Conservation (phyloP, 768 basidiomycete species). For the Tylopilus balloui region DNA sequence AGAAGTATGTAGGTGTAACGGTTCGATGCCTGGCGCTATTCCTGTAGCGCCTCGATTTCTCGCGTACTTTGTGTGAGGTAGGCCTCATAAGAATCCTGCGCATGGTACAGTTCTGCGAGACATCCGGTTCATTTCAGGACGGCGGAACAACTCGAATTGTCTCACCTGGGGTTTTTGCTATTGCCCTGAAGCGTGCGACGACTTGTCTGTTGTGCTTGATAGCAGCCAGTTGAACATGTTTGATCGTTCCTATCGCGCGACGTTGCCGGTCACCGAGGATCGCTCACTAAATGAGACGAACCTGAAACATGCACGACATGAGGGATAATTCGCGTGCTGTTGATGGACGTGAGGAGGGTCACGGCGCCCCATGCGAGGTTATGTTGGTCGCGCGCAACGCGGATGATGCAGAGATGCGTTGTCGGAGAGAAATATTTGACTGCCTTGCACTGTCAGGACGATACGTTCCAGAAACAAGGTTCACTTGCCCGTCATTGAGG, state of each 20-base stretch:
- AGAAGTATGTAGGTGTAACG: neutral
- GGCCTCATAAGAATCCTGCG: slow-evolving; percentile 53
- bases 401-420: slow-evolving; percentile 80
- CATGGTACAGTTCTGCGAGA: slow-evolving; percentile 41
- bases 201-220: slow-evolving; percentile 69
- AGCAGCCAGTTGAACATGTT: slow-evolving; percentile 75
- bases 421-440: slow-evolving; percentile 87
- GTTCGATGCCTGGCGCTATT: slow-evolving; percentile 33
- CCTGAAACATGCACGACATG: slow-evolving; percentile 80
- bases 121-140: neutral
- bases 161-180: slow-evolving; percentile 50
- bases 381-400: slow-evolving; percentile 79
- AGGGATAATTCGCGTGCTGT: slow-evolving; percentile 58
- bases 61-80: slow-evolving; percentile 53
- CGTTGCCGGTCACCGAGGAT: neutral
- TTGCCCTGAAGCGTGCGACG: slow-evolving; percentile 60
- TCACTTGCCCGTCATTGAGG: slow-evolving; percentile 61
- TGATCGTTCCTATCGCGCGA: slow-evolving; percentile 66
- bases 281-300: slow-evolving; percentile 31
- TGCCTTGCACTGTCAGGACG: slow-evolving; percentile 26
- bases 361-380: slow-evolving; percentile 75
- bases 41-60: slow-evolving; percentile 65
- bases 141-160: neutral
- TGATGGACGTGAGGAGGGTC: slow-evolving; percentile 62
- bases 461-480: neutral